These are phyloP conservation scores for Plantago coronopus DNA, from an alignment of 305 asterid species.

Conservation along the genomic window DNA sequence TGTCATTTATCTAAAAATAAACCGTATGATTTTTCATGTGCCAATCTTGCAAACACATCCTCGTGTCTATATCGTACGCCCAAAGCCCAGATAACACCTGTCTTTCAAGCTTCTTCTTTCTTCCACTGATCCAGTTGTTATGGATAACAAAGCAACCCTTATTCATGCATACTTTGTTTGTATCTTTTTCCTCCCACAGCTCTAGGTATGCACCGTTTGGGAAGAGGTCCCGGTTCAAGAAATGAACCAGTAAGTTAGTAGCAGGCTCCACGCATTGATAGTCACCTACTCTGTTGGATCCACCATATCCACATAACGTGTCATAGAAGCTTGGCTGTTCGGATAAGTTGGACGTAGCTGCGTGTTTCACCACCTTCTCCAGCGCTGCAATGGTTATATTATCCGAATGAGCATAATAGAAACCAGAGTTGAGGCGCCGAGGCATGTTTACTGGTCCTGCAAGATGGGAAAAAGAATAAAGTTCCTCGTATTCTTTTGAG, in stretches of 20 bases:
- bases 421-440: conserved; percentile 93
- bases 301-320: conserved; percentile 75
- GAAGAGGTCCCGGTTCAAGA: conserved; percentile 68
- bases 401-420: conserved; percentile 80
- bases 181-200: conserved; percentile 58
- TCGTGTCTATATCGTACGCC: conserved; percentile 64
- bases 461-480: conserved; percentile 14
- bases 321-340: conserved; percentile 96
- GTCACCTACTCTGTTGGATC: conserved; percentile 58
- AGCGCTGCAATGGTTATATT: conserved; percentile 53
- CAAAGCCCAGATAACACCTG: conserved; percentile 75
- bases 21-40: conserved; percentile 29
- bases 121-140: conserved; percentile 77
- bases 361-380: conserved; percentile 82
- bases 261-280: conserved; percentile 67
- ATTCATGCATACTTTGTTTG: conserved; percentile 42
- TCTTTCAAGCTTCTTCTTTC: conserved; percentile 61
- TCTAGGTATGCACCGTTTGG: conserved; percentile 82
- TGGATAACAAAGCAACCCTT: conserved; percentile 58
- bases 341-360: conserved; percentile 66
- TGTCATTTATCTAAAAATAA: conserved; percentile 37
- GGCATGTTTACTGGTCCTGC: conserved; percentile 91
- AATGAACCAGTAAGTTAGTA: conserved; percentile 57
- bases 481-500: not conserved
- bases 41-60: conserved; percentile 75